A percentile compares a stretch with the other conserved stretches of the same genome.
These are phyloP conservation scores for Cucurbita maxima DNA, from an alignment of 306 rosid species.

Conservation along the genomic window DNA sequence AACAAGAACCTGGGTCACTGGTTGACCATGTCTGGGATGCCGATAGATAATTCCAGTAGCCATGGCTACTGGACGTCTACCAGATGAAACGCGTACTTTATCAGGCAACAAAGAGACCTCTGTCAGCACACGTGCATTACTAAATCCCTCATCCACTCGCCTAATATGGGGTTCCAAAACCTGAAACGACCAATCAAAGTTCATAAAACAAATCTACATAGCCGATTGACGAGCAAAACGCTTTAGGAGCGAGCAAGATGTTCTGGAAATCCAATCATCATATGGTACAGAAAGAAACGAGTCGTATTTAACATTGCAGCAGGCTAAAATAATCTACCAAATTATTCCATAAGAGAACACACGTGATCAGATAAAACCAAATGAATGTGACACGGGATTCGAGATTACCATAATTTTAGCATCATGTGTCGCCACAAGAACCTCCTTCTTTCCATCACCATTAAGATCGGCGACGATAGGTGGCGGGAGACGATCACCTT, in stretches of 20 bases:
- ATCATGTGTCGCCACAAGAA: slow-evolving; percentile 81
- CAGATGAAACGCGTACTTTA: slow-evolving; percentile 69
- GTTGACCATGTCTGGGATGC: slow-evolving; percentile 40
- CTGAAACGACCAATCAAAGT: slow-evolving; percentile 20
- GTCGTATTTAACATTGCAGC: not conserved
- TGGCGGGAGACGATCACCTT: slow-evolving; percentile 91
- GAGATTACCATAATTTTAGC: slow-evolving; percentile 78
- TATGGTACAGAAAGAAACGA: not conserved
- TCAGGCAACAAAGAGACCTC: slow-evolving; percentile 85
- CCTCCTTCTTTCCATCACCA: slow-evolving; percentile 92
- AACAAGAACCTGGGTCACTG: slow-evolving; percentile 67
- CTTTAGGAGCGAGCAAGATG: not conserved
- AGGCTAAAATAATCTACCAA: not conserved
- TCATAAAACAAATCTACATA: not conserved
- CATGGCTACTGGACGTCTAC: slow-evolving; percentile 94
- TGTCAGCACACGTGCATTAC: slow-evolving; percentile 56
- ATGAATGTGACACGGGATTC: not conserved
- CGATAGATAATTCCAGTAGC: slow-evolving; percentile 76
- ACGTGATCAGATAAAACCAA: not conserved
- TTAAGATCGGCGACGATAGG: slow-evolving; percentile 85
- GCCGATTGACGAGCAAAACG: not conserved
- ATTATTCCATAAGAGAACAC: not conserved
- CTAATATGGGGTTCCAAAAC: slow-evolving; percentile 81
- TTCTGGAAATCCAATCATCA: not conserved
- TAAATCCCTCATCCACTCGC: slow-evolving; percentile 90